Conservation (phyloP, 2,329 filamentous ascomycete genomes). For the Calonectria fujianensis region DNA sequence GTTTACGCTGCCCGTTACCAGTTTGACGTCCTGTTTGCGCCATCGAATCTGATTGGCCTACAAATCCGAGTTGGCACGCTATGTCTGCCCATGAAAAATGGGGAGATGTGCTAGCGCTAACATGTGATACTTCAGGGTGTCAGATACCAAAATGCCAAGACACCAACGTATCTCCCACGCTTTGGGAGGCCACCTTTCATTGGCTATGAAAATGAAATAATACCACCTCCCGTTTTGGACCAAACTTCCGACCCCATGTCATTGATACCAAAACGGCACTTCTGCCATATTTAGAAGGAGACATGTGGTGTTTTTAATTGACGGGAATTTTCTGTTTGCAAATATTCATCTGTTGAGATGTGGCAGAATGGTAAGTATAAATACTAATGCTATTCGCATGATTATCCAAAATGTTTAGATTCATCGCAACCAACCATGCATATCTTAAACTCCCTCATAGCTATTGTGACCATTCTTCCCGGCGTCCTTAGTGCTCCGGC, state of each 20-base stretch:
- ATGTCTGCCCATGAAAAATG: not conserved
- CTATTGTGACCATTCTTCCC: not conserved
- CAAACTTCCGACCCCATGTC: not conserved
- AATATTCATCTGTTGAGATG: not conserved
- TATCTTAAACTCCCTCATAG: not conserved
- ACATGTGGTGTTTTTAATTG: not conserved
- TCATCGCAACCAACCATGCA: not conserved
- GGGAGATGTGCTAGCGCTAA: not conserved
- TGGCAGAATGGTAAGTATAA: not conserved
- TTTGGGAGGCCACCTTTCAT: not conserved
- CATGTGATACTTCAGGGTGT: not conserved
- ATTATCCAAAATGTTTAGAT: not conserved
- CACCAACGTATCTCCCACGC: constrained; percentile 3
- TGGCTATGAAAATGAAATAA: not conserved
- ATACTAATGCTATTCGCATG: not conserved
- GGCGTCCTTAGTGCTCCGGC: not conserved
- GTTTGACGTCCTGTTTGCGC: not conserved
- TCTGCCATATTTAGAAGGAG: constrained; percentile 9
- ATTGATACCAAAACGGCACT: not conserved
- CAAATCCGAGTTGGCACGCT: not conserved
- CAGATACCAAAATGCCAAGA: not conserved
- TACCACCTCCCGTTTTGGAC: constrained; percentile 21
- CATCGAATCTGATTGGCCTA: not conserved
- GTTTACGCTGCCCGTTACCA: not conserved
- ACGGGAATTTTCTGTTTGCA: not conserved